A percentile compares a stretch with the other conserved stretches of the same genome.
These are phyloP conservation scores for Thelephora terrestris DNA, from an alignment of 1,284 basidiomycete genomes.

Conservation along the genomic window DNA sequence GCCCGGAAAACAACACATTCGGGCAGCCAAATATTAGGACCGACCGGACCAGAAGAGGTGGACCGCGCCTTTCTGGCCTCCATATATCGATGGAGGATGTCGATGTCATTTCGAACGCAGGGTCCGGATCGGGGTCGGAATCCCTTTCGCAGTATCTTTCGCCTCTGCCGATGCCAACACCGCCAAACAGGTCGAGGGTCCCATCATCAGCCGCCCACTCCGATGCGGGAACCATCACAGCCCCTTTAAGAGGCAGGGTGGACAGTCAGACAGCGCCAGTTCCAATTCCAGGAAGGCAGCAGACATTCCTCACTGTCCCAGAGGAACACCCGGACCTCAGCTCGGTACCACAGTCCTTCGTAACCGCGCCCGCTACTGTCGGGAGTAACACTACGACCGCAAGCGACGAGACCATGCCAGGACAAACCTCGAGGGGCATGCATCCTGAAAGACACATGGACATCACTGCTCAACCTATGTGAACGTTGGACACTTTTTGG, in stretches of 20 bases:
- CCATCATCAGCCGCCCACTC: constrained; percentile 16
- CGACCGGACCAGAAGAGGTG: constrained; percentile 4
- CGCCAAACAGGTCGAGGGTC: constrained; percentile 14
- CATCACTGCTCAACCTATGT: neutral
- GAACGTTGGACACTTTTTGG: neutral
- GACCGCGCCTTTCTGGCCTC: constrained; percentile 14
- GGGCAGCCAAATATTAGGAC: constrained; percentile 40
- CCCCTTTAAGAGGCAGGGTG: constrained; percentile 5
- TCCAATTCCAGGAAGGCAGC: constrained; percentile 13
- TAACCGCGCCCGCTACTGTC: constrained; percentile 50
- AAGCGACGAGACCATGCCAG: constrained; percentile 19
- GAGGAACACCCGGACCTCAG: constrained; percentile 49
- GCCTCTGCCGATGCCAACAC: constrained; percentile 12
- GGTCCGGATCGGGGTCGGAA: too few species aligned
- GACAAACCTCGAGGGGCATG: constrained; percentile 28
- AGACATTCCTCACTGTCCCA: constrained; percentile 7
- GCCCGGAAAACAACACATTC: constrained; percentile 61
- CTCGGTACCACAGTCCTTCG: constrained; percentile 55
- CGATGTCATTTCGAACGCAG: too few species aligned
- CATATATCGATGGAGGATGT: constrained; percentile 1
- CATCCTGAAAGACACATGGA: constrained; percentile 9
- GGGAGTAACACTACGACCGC: constrained; percentile 29
- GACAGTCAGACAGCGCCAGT: constrained; percentile 17
- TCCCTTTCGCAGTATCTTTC: neutral
- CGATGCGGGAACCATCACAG: constrained; percentile 3